These are phyloP conservation scores for Kockovaella imperatae DNA, from an alignment of 768 basidiomycete genomes.

Conservation along the genomic window DNA sequence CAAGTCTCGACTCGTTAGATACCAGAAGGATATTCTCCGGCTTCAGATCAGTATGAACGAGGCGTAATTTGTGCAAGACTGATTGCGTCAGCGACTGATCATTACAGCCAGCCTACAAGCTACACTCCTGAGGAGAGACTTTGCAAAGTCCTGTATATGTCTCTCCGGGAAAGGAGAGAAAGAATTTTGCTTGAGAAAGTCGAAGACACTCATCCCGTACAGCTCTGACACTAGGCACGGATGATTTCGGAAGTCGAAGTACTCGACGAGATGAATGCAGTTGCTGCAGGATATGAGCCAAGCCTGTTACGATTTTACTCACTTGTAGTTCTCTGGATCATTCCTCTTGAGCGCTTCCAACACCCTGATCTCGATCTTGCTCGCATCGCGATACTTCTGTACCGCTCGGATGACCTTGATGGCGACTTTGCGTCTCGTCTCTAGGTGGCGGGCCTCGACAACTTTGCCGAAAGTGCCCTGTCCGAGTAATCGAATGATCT, in stretches of 20 bases:
- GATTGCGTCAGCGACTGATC: slow-evolving; percentile 18
- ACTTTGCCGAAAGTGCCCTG: slow-evolving; percentile 99
- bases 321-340: slow-evolving; percentile 84
- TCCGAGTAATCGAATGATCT: slow-evolving; percentile 79
- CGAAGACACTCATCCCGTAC: slow-evolving; percentile 94
- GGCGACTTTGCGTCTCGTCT: slow-evolving; percentile 70
- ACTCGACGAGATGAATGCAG: slow-evolving; percentile 90
- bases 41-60: slow-evolving; percentile 97
- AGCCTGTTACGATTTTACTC: slow-evolving; percentile 45
- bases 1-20: slow-evolving; percentile 57
- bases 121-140: slow-evolving; percentile 82
- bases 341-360: slow-evolving; percentile 80
- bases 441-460: slow-evolving; percentile 77
- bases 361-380: slow-evolving; percentile 94
- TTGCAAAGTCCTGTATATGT: slow-evolving; percentile 93
- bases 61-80: slow-evolving; percentile 84
- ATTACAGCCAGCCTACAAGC: slow-evolving; percentile 59
- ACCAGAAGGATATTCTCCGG: slow-evolving; percentile 97
- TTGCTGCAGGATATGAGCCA: slow-evolving; percentile 50
- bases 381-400: slow-evolving; percentile 96
- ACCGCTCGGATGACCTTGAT: slow-evolving; percentile 99
- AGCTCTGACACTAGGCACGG: slow-evolving; percentile 95
- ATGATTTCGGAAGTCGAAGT: slow-evolving; percentile 96
- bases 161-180: slow-evolving; percentile 92
- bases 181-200: slow-evolving; percentile 96